These are phyloP conservation scores for Colletotrichum simmondsii DNA, from an alignment of 2,329 filamentous ascomycete species.

Conservation along the genomic window DNA sequence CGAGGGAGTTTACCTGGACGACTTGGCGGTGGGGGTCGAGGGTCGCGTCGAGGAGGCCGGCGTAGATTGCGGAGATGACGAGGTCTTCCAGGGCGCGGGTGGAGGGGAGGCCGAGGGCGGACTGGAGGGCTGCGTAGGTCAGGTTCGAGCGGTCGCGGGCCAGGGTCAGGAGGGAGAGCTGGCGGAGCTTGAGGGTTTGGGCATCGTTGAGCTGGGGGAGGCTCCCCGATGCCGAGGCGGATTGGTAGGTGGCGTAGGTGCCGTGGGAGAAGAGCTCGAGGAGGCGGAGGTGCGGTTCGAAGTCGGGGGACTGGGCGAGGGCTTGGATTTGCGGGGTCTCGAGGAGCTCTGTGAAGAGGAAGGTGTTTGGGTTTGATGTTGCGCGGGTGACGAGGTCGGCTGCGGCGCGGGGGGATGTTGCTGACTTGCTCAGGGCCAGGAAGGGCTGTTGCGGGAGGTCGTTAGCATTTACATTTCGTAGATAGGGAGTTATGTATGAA, in stretches of 20 bases:
- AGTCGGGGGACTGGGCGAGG: slow-evolving; percentile 71
- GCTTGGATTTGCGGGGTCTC: slow-evolving; percentile 81
- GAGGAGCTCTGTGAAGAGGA: slow-evolving; percentile 94
- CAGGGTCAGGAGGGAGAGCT: slow-evolving; percentile 88
- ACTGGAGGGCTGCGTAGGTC: slow-evolving; percentile 77
- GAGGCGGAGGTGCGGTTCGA: slow-evolving; percentile 72
- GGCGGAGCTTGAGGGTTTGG: slow-evolving; percentile 87
- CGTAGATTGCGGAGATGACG: slow-evolving; percentile 88
- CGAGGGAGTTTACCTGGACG: slow-evolving; percentile 82
- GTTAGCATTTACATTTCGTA: not conserved
- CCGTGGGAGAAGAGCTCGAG: slow-evolving; percentile 94
- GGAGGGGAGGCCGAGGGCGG: slow-evolving; percentile 73
- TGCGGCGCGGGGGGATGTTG: slow-evolving; percentile 83
- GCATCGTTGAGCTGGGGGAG: slow-evolving; percentile 78
- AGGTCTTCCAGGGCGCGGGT: slow-evolving; percentile 83
- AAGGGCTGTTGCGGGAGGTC: slow-evolving; percentile 74
- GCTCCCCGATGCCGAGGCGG: slow-evolving; percentile 27
- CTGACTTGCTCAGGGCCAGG: slow-evolving; percentile 86
- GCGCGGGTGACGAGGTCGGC: slow-evolving; percentile 88
- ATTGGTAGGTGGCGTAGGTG: slow-evolving; percentile 80
- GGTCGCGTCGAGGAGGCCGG: slow-evolving; percentile 82
- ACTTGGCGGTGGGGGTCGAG: slow-evolving; percentile 82
- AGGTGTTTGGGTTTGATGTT: slow-evolving; percentile 90
- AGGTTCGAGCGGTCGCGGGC: slow-evolving; percentile 75
- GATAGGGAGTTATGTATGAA: too few species aligned